These are phyloP conservation scores for Trichosporon faecale DNA, from an alignment of 1,284 basidiomycete genomes.

Conservation along the genomic window DNA sequence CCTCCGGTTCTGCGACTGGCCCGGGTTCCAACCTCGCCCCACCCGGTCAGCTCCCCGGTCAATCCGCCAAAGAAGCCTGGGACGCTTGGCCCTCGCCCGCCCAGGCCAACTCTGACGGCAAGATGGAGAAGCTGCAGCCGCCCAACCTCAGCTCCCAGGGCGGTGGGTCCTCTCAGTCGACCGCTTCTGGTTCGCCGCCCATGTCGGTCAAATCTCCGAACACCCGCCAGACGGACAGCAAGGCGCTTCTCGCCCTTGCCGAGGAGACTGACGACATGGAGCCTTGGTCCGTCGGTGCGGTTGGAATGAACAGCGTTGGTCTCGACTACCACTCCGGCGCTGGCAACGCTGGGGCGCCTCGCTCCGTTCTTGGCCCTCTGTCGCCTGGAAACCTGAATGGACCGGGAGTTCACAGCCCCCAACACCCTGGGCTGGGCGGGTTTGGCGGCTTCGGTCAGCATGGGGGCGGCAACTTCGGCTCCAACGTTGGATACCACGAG, in stretches of 20 bases:
- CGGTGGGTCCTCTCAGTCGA: constrained; percentile 26
- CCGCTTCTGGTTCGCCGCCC: constrained; percentile 37
- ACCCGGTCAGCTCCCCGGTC: constrained; percentile 22
- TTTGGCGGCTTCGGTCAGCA: constrained; percentile 20
- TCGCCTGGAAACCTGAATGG: constrained; percentile 3
- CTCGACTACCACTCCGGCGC: constrained; percentile 18
- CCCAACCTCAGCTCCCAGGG: constrained; percentile 1
- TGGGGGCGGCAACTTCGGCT: constrained; percentile 15
- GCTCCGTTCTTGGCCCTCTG: constrained; percentile 12
- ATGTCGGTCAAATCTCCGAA: constrained; percentile 38
- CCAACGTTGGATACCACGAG: constrained; percentile 13
- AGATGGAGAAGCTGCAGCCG: constrained; percentile 19
- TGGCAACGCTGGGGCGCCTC: constrained; percentile 8
- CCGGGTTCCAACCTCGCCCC: background rate
- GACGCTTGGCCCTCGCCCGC: constrained; percentile 29
- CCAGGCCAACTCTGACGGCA: constrained; percentile 16
- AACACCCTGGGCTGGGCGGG: constrained; percentile 10
- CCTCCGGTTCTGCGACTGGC: background rate
- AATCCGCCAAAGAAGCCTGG: constrained; percentile 41
- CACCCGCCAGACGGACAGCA: constrained; percentile 42
- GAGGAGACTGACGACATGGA: constrained; percentile 52
- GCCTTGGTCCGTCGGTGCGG: constrained; percentile 44
- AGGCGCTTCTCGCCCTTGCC: constrained; percentile 49
- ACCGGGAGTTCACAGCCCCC: constrained; percentile 8
- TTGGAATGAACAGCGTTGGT: constrained; percentile 34